Conservation (phyloP, 495 filamentous ascomycete species). For the Aspergillus kassunensis region DNA sequence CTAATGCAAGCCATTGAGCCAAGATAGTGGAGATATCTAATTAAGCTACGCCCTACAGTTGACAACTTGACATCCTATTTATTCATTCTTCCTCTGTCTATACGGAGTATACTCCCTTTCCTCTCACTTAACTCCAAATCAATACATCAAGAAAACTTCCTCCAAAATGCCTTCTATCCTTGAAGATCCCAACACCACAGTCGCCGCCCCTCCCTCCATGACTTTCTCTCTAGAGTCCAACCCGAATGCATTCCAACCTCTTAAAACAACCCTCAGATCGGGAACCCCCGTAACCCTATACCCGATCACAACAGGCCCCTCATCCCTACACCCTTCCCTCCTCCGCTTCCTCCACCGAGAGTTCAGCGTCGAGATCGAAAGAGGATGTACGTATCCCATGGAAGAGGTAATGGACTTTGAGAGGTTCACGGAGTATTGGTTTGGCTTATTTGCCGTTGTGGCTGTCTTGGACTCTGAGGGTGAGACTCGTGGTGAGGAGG, state of each 20-base stretch:
- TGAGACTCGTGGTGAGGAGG: slow-evolving; percentile 26
- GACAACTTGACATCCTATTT: too few species aligned
- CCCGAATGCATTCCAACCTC: slow-evolving; percentile 54
- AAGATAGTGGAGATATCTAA: too few species aligned
- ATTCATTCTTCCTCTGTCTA: too few species aligned
- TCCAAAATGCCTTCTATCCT: slow-evolving; percentile 55
- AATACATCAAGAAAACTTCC: too few species aligned
- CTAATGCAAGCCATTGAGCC: too few species aligned
- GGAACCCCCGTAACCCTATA: slow-evolving; percentile 79
- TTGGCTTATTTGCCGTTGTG: slow-evolving; percentile 63
- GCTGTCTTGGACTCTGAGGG: slow-evolving; percentile 58
- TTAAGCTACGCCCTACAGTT: background rate
- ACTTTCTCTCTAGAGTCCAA: slow-evolving; percentile 41
- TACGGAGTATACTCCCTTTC: too few species aligned
- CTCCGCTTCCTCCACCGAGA: slow-evolving; percentile 72
- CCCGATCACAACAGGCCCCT: slow-evolving; percentile 63
- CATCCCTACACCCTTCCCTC: slow-evolving; percentile 47
- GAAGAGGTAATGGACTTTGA: slow-evolving; percentile 65
- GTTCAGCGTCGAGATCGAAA: slow-evolving; percentile 84
- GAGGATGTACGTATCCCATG: slow-evolving; percentile 93
- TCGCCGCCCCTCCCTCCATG: slow-evolving; percentile 51
- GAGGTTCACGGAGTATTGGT: slow-evolving; percentile 84
- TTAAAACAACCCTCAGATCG: slow-evolving; percentile 74
- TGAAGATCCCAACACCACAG: slow-evolving; percentile 65
- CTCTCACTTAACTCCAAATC: too few species aligned